These are phyloP conservation scores for Cymodocea nodosa DNA, from an alignment of 116 monocot genomes.

Conservation along the genomic window DNA sequence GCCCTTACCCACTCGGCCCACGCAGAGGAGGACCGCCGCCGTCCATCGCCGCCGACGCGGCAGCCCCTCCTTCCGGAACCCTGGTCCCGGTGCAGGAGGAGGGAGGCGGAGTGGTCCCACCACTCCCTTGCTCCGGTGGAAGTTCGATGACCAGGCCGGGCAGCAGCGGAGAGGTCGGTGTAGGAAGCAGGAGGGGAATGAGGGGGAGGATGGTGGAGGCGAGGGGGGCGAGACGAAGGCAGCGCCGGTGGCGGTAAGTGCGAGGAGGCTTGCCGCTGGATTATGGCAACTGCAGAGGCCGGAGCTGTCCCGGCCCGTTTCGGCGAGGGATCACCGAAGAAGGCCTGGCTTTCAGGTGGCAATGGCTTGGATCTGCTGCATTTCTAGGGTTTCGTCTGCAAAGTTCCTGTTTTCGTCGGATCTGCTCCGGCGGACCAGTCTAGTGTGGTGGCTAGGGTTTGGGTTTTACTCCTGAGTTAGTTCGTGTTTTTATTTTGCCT, in stretches of 20 bases:
- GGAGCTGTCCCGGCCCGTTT: neutral
- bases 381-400: neutral
- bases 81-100: too few species aligned
- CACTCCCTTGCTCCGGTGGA: neutral
- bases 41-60: neutral
- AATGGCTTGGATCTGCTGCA: neutral
- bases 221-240: neutral
- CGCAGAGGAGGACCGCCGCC: neutral
- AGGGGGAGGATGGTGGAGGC: neutral
- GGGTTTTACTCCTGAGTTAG: neutral
- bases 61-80: too few species aligned
- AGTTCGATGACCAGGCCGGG: constrained; percentile 2
- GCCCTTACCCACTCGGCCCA: constrained; percentile 3
- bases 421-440: neutral
- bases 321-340: neutral
- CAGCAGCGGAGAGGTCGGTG: neutral
- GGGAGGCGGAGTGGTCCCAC: too few species aligned
- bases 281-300: constrained; percentile 1
- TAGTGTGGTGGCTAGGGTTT: neutral
- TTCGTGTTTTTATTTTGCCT: neutral
- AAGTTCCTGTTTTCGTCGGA: neutral
- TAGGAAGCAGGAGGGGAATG: neutral
- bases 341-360: neutral
- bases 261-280: constrained; percentile 61
- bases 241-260: constrained; percentile 19